These are phyloP conservation scores for Cryptococcus sp. DNA, from an alignment of 1,284 basidiomycete genomes.

Conservation along the genomic window DNA sequence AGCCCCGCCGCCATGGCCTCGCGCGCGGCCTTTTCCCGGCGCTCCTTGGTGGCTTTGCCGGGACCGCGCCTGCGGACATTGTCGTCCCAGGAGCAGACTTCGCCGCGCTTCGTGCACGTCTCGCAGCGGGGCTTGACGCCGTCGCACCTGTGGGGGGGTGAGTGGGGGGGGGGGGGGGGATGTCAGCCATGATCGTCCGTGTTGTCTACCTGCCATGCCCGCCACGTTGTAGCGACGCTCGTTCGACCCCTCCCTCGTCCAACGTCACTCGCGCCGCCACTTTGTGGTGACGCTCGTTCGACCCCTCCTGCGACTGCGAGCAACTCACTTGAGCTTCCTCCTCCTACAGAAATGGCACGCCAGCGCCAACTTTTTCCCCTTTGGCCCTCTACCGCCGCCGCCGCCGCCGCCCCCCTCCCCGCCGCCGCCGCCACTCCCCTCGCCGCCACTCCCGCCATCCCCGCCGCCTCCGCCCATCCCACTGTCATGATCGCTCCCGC, in stretches of 20 bases:
- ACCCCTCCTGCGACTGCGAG: no score
- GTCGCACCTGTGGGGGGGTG: constrained; percentile 40
- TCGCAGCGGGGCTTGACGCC: constrained; percentile 46
- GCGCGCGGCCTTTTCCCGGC: constrained; percentile 38
- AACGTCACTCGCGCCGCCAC: no score
- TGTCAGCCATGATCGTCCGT: not conserved
- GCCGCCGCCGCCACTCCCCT: not conserved
- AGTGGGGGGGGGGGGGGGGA: not conserved
- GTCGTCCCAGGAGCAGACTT: constrained; percentile 49
- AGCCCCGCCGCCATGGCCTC: constrained; percentile 37
- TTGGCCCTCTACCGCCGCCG: not conserved
- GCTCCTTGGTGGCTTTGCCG: constrained; percentile 51
- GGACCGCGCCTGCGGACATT: constrained; percentile 51
- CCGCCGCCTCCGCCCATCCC: not conserved
- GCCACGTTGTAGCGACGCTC: no score
- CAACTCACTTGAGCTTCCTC: constrained; percentile 50
- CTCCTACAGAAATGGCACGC: constrained; percentile 52
- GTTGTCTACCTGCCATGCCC: no score
- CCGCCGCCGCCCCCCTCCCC: constrained; percentile 3
- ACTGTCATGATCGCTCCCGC: not conserved
- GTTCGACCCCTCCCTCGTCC: no score
- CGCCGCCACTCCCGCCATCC: not conserved
- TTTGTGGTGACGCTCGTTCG: no score
- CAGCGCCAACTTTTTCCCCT: constrained; percentile 42
- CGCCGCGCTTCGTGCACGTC: constrained; percentile 46